These are phyloP conservation scores for Camellia granthamiana DNA, from an alignment of 148 eudicot species.

Conservation along the genomic window DNA sequence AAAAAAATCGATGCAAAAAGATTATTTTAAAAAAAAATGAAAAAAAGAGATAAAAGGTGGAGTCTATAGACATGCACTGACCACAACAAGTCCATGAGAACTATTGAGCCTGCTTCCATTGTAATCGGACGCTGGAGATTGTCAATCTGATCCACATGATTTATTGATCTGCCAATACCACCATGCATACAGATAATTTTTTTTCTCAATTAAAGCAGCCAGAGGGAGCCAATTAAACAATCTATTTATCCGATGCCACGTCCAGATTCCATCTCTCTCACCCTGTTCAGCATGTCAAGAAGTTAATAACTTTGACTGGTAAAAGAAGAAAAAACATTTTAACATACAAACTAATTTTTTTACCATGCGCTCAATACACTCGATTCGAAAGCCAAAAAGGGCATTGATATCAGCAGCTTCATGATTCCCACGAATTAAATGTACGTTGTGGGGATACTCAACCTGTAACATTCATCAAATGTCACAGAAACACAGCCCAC, in stretches of 20 bases:
- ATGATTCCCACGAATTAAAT: constrained; percentile 98
- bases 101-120: constrained; percentile 95
- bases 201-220: constrained; percentile 98
- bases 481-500: constrained; percentile 7
- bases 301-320: constrained; percentile 6
- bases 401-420: constrained; percentile 99
- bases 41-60: neutral
- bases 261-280: constrained; percentile 97
- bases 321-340: constrained; percentile 8
- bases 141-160: constrained; percentile 93
- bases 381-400: constrained; percentile 97
- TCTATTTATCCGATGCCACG: constrained; percentile 94
- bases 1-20: neutral
- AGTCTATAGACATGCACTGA: constrained; percentile 24
- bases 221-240: constrained; percentile 98
- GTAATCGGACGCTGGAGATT: constrained; percentile 89
- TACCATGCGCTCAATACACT: constrained; percentile 99
- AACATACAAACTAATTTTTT: constrained; percentile 8
- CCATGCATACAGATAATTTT: constrained; percentile 99
- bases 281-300: constrained; percentile 46
- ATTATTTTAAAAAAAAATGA: neutral
- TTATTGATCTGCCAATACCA: constrained; percentile 96
- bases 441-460: constrained; percentile 78
- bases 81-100: constrained; percentile 96
- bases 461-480: constrained; percentile 44